Conservation (phyloP, 2,329 filamentous ascomycete species). For the Cordyceps fumosorosea region DNA sequence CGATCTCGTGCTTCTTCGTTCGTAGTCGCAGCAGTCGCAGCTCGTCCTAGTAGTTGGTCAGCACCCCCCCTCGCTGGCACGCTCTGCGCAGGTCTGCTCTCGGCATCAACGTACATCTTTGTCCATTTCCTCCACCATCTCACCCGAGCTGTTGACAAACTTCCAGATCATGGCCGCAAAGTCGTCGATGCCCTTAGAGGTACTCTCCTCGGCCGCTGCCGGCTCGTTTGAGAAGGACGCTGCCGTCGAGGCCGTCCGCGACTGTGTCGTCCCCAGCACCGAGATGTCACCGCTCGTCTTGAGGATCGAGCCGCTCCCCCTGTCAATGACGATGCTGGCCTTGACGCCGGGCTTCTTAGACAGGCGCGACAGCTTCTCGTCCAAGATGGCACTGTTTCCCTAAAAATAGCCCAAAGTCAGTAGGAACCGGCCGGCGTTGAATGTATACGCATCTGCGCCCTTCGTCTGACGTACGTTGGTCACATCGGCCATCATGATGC, state of each 20-base stretch:
- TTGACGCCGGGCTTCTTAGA: conserved; percentile 74
- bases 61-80: conserved; percentile 1
- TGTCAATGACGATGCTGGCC: conserved; percentile 69
- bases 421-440: neutral
- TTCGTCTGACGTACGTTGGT: conserved; percentile 17
- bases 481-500: conserved; percentile 20
- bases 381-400: conserved; percentile 51
- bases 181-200: conserved; percentile 59
- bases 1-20: conserved; percentile 79
- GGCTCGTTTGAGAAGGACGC: conserved; percentile 42
- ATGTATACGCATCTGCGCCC: neutral
- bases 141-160: conserved; percentile 63
- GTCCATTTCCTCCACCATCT: conserved; percentile 66
- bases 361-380: conserved; percentile 60
- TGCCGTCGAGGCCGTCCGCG: conserved; percentile 29
- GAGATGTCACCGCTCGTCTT: conserved; percentile 66
- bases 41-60: conserved; percentile 53
- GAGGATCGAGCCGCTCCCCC: conserved; percentile 64
- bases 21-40: conserved; percentile 68
- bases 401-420: conserved; percentile 26
- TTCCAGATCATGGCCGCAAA: conserved; percentile 71
- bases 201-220: conserved; percentile 35
- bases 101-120: conserved; percentile 45
- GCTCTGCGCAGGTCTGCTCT: neutral
- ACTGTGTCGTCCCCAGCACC: conserved; percentile 39